Conservation (phyloP, 2,329 filamentous ascomycete genomes). For the Hymenoscyphus repandus region DNA sequence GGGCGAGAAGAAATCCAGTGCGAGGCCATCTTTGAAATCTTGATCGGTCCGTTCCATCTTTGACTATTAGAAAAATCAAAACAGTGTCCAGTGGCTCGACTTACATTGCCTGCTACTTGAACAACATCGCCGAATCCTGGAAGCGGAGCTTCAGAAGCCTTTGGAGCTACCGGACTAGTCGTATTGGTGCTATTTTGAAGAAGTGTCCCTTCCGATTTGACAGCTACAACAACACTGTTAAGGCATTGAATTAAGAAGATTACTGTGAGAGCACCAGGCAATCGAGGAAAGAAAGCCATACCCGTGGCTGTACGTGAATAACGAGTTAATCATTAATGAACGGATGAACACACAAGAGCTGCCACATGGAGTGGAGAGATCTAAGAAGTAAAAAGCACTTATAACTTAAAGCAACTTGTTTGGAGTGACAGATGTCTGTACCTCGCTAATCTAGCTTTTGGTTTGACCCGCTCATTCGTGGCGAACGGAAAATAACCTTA, state of each 20-base stretch:
- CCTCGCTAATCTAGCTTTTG: no score
- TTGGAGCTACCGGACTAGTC: background rate
- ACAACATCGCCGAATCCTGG: no score
- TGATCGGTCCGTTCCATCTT: no score
- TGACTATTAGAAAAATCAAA: no score
- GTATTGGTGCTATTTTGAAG: conserved; percentile 11
- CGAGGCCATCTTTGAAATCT: no score
- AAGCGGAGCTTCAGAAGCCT: background rate
- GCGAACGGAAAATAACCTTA: no score
- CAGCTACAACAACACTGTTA: conserved; percentile 7
- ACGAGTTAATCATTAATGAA: background rate
- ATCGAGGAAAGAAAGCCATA: conserved; percentile 15
- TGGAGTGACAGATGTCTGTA: conserved; percentile 1
- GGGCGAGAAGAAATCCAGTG: no score
- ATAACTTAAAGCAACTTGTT: background rate
- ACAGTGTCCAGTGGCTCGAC: no score
- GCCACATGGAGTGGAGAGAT: no score
- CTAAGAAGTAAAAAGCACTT: no score
- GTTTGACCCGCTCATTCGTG: background rate
- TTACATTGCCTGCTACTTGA: no score
- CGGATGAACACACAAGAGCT: no score
- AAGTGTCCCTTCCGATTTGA: background rate
- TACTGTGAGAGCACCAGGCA: conserved; percentile 12
- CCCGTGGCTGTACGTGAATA: conserved; percentile 5
- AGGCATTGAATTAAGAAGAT: conserved; percentile 14